Percentiles rank a stretch among this genome's conserved stretches.
These are phyloP conservation scores for Ogataea pilisensis DNA, from an alignment of 805 yeast genomes.

Conservation along the genomic window DNA sequence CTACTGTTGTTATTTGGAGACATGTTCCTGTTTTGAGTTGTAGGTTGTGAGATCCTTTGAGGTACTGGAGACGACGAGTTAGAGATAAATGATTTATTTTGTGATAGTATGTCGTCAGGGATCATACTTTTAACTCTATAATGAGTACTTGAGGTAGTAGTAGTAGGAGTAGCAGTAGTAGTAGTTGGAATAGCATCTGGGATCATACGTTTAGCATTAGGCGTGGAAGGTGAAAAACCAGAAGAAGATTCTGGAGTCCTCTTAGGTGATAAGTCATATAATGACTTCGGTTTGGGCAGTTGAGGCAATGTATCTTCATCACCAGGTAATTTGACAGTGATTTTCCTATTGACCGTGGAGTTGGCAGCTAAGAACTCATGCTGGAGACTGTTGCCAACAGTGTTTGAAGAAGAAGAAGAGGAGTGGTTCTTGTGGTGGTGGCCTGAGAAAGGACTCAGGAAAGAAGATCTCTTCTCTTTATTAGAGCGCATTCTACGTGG, in stretches of 20 bases:
- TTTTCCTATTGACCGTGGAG: not conserved
- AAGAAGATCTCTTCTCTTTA: slow-evolving; percentile 8
- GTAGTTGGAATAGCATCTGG: not conserved
- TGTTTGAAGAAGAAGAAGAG: too few relatives aligned
- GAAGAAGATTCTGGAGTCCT: not conserved
- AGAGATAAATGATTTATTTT: not conserved
- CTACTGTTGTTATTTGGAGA: not conserved
- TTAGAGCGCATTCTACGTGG: slow-evolving; percentile 6
- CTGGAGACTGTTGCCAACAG: not conserved
- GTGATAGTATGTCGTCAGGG: slow-evolving; percentile 10
- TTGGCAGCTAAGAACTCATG: not conserved
- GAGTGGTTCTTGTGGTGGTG: not conserved
- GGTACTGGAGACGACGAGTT: not conserved
- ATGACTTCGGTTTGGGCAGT: not conserved
- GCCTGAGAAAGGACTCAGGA: slow-evolving; percentile 1
- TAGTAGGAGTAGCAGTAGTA: not conserved
- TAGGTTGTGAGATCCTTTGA: not conserved
- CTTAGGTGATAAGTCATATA: not conserved
- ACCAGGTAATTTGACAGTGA: slow-evolving; percentile 6
- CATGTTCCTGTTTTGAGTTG: not conserved
- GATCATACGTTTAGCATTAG: not conserved
- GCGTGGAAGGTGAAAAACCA: not conserved
- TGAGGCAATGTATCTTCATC: slow-evolving; percentile 1
- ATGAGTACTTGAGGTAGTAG: too few relatives aligned
- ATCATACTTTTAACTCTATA: slow-evolving; percentile 15